Evolutionary conservation across 2,329 filamentous ascomycete genomes (phyloP).

Genomic region (Stemphylium beticola): DNA sequence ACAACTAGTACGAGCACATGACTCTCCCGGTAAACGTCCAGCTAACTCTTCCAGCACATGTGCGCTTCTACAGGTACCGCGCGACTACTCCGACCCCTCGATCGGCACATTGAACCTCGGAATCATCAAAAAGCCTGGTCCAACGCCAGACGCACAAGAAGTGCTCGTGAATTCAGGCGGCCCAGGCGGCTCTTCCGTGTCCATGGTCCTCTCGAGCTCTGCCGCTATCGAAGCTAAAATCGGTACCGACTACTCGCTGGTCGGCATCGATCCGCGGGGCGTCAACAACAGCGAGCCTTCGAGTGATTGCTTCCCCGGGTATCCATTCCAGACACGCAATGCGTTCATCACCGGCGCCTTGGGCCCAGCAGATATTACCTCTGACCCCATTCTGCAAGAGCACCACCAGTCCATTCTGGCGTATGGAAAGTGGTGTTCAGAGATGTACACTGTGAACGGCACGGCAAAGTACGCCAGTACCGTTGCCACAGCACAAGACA

Average conservation of each 20-base stretch:
- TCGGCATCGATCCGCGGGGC: constrained; percentile 42
- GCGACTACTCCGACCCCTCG: constrained; percentile 22
- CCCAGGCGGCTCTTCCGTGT: constrained; percentile 44
- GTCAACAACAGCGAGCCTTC: constrained; percentile 24
- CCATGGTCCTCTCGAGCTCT: constrained; percentile 6
- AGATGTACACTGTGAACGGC: constrained; percentile 19
- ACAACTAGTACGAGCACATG: neutral
- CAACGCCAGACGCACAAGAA: constrained; percentile 17
- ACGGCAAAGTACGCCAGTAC: constrained; percentile 40
- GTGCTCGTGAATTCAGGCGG: constrained; percentile 27
- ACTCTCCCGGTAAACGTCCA: too few species aligned
- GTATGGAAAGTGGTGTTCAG: constrained; percentile 31
- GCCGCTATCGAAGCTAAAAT: constrained; percentile 2
- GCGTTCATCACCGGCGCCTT: neutral
- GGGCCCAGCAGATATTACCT: neutral
- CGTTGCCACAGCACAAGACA: constrained; percentile 37
- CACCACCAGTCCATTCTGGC: constrained; percentile 5
- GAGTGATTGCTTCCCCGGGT: constrained; percentile 16
- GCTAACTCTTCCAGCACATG: constrained; percentile 6
- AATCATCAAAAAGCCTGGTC: constrained; percentile 20
- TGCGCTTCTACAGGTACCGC: constrained; percentile 24
- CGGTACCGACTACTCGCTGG: constrained; percentile 42
- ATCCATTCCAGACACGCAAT: neutral
- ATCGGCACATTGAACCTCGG: constrained; percentile 20
- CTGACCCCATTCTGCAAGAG: neutral